Evolutionary conservation across 164 flowering plant species (phyloP).

Genomic region (Santalum album): DNA sequence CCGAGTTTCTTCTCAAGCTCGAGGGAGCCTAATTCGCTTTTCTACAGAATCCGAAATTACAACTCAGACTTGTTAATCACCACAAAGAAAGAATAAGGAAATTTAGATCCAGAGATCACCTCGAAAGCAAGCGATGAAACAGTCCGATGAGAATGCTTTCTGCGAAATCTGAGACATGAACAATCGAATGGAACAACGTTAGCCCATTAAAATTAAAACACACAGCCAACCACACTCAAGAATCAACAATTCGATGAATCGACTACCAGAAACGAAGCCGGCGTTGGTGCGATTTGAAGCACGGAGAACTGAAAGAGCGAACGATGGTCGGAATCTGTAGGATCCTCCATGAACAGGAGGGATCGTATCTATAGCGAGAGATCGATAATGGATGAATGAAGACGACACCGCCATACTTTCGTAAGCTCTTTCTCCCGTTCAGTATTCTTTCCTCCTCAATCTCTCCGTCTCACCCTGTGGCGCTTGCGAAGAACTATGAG

Average conservation of each 20-base stretch:
- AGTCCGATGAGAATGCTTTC: conserved; percentile 8
- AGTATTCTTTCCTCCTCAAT: too few species aligned
- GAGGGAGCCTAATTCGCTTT: conserved; percentile 10
- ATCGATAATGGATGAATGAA: conserved; percentile 10
- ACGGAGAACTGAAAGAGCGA: conserved; percentile 6
- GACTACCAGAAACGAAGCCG: conserved; percentile 9
- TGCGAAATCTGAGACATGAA: conserved; percentile 26
- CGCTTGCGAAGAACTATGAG: too few species aligned
- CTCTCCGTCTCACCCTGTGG: too few species aligned
- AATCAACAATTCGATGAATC: neutral
- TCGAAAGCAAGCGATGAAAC: conserved; percentile 13
- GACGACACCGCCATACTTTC: conserved; percentile 11
- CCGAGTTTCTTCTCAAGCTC: conserved; percentile 5
- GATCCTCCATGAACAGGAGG: neutral
- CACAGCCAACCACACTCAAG: neutral
- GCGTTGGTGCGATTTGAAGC: neutral
- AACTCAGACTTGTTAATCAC: too few species aligned
- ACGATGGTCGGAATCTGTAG: conserved; percentile 1
- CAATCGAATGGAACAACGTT: conserved; percentile 9
- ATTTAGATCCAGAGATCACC: conserved; percentile 24
- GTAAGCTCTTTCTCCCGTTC: too few species aligned
- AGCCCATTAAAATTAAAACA: conserved; percentile 3
- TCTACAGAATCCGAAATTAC: conserved; percentile 13
- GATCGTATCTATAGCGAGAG: conserved; percentile 16
- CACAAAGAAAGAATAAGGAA: too few species aligned